These are phyloP conservation scores for Kluyveromyces dobzhanskii DNA, from an alignment of 805 yeast species.

Conservation along the genomic window DNA sequence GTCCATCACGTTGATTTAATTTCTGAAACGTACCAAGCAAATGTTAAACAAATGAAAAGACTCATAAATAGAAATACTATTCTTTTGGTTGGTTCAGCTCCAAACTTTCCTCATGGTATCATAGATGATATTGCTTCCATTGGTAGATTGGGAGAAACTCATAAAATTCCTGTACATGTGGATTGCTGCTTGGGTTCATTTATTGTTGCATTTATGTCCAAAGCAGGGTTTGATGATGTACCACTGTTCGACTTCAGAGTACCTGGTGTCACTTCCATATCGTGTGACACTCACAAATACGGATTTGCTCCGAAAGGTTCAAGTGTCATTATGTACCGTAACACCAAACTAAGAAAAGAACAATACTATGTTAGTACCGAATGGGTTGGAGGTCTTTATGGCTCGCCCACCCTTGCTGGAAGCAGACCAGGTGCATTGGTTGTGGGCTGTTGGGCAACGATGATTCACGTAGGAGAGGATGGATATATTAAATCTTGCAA, in stretches of 20 bases:
- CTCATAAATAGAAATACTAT: slow-evolving; percentile 75
- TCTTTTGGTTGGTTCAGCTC: slow-evolving; percentile 85
- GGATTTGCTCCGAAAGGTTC: slow-evolving; percentile 99
- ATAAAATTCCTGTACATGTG: slow-evolving; percentile 83
- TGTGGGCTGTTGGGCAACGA: slow-evolving; percentile 98
- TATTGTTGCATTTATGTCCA: slow-evolving; percentile 68
- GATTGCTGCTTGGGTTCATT: slow-evolving; percentile 96
- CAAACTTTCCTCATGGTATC: slow-evolving; percentile 95
- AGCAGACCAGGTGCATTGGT: slow-evolving; percentile 94
- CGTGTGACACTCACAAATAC: slow-evolving; percentile 99
- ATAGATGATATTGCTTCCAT: slow-evolving; percentile 78
- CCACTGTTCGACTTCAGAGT: slow-evolving; percentile 72
- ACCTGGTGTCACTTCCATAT: slow-evolving; percentile 91
- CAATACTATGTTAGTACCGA: slow-evolving; percentile 79
- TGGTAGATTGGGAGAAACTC: slow-evolving; percentile 47
- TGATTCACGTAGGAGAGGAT: slow-evolving; percentile 71
- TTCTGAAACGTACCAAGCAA: slow-evolving; percentile 57
- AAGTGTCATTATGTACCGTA: slow-evolving; percentile 83
- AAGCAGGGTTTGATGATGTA: slow-evolving; percentile 41
- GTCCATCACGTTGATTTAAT: slow-evolving; percentile 74
- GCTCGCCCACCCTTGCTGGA: slow-evolving; percentile 94
- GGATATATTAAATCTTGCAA: slow-evolving; percentile 67
- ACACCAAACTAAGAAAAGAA: slow-evolving; percentile 52
- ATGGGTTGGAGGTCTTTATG: slow-evolving; percentile 95
- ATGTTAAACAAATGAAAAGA: slow-evolving; percentile 49